phyloP scores from a whole-genome alignment of 169 alveolate species.

The Plasmodium gaboni region DNA sequence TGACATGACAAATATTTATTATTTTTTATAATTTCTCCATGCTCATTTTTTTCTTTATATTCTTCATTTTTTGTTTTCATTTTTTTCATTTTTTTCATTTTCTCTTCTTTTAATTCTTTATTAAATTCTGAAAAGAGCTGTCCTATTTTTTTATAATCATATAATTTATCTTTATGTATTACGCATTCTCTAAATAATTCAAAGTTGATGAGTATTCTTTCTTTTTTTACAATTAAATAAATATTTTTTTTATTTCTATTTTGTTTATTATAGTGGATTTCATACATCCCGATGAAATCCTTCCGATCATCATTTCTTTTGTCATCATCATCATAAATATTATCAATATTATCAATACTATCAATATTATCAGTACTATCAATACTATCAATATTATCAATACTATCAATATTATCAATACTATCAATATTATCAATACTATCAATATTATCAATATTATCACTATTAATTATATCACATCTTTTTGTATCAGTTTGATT shows the following conservation, averaged over 20 bases:
- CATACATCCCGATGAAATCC: constrained; percentile 7
- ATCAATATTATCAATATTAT: background rate
- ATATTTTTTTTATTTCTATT: background rate
- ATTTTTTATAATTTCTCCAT: background rate
- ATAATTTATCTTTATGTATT: constrained; percentile 31
- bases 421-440: no score
- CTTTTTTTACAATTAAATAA: constrained; percentile 35
- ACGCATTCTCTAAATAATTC: constrained; percentile 13
- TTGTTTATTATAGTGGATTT: background rate
- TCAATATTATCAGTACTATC: background rate
- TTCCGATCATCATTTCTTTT: background rate
- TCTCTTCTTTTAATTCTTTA: constrained; percentile 21
- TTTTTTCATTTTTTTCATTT: background rate
- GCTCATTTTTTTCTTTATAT: background rate
- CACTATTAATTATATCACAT: background rate
- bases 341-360: no score
- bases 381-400: background rate
- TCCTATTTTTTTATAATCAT: constrained; percentile 36
- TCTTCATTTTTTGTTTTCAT: background rate
- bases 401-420: no score
- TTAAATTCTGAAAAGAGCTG: constrained; percentile 8
- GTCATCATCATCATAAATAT: no score
- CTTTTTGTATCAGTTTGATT: background rate
- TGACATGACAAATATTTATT: background rate
- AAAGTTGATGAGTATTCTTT: constrained; percentile 40